These are phyloP conservation scores for Colletotrichum lupini DNA, from an alignment of 2,329 filamentous ascomycete genomes.

Conservation along the genomic window DNA sequence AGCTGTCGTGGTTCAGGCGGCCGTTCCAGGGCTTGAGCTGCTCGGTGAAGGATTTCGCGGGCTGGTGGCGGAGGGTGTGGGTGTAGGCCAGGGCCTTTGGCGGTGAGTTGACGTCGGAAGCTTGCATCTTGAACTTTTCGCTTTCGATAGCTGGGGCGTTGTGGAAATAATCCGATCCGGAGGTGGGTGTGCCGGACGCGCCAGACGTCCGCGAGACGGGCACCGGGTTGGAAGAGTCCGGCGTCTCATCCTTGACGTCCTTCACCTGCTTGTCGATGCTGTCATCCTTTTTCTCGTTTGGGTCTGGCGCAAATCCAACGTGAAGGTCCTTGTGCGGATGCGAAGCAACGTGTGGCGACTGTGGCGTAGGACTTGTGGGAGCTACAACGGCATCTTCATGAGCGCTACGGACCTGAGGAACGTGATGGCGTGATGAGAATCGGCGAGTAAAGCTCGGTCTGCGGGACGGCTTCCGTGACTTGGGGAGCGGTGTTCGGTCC, in stretches of 20 bases:
- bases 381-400: background rate
- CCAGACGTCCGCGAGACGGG: conserved; percentile 1
- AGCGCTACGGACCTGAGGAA: conserved; percentile 4
- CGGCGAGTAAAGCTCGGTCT: conserved; percentile 60
- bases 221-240: background rate
- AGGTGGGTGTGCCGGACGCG: conserved; percentile 36
- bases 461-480: conserved; percentile 48
- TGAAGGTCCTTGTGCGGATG: conserved; percentile 43
- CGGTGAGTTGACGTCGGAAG: conserved; percentile 46
- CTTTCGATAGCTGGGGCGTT: conserved; percentile 51
- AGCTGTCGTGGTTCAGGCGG: conserved; percentile 80
- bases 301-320: conserved; percentile 45
- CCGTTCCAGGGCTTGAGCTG: conserved; percentile 84
- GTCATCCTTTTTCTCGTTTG: background rate
- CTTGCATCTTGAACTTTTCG: conserved; percentile 50
- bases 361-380: background rate
- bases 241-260: background rate
- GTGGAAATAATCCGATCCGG: conserved; percentile 39
- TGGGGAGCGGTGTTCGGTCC: conserved; percentile 78
- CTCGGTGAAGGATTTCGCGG: conserved; percentile 77
- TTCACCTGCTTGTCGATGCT: background rate
- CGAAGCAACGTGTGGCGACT: conserved; percentile 3
- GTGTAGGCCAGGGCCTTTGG: conserved; percentile 69
- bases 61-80: conserved; percentile 72
- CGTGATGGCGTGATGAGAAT: conserved; percentile 51